Evolutionary conservation across 495 filamentous ascomycete genomes (phyloP).

Genomic region (Bacidia gigantensis): DNA sequence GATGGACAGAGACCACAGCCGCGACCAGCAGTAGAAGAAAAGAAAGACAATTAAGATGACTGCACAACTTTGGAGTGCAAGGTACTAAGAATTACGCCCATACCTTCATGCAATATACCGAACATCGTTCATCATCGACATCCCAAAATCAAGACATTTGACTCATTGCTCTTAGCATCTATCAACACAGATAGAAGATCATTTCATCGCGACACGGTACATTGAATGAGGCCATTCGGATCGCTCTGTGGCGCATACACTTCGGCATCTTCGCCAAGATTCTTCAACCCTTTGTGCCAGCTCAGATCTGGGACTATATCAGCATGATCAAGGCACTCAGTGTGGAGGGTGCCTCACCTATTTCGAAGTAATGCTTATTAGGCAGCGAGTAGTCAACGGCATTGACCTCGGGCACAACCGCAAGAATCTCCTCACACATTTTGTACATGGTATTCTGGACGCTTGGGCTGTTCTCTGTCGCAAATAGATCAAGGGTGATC

Average conservation of each 20-base stretch:
- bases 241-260: constrained; percentile 87
- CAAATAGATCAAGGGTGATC: constrained; percentile 84
- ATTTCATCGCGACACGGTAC: constrained; percentile 62
- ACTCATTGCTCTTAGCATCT: no score
- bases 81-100: no score
- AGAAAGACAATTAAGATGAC: constrained; percentile 19
- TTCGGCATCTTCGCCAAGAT: constrained; percentile 91
- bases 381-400: constrained; percentile 72
- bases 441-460: constrained; percentile 98
- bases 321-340: no score
- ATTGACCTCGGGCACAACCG: constrained; percentile 53
- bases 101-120: no score
- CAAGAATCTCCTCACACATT: constrained; percentile 85
- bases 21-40: constrained; percentile 32
- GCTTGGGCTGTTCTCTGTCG: constrained; percentile 78
- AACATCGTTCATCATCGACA: no score
- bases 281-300: constrained; percentile 96
- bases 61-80: no score
- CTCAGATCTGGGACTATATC: constrained; percentile 33
- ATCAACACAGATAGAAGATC: no score
- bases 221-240: constrained; percentile 93
- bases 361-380: constrained; percentile 98
- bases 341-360: constrained; percentile 66
- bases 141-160: no score
- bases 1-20: constrained; percentile 22